Evolutionary conservation across 768 basidiomycete genomes (phyloP), one percentile per base, ranked within the genome.

Genomic region (Trametopsis cervina): DNA sequence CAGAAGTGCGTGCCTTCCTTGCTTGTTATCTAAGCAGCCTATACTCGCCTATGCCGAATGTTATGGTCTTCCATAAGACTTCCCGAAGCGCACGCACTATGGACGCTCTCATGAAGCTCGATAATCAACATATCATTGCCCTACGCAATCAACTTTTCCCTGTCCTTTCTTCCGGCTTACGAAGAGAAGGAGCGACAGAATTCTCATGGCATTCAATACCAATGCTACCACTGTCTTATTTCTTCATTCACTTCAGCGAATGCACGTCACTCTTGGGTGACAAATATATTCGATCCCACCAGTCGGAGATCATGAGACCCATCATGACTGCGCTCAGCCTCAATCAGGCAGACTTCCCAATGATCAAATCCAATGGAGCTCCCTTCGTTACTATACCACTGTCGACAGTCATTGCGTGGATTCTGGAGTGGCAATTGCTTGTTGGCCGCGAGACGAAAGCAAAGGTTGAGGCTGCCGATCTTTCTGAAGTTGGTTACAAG

Each of bases 11-110:
- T 4, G 47, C 47, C 5, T 49, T 27, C 22, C 27, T 40, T 7
- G 40, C 41, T 21, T 42, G 47, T 40, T 41, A 25, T 24, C 15
- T 42, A 27, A 24, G 20, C 40, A 49, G 47, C n/a, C 15, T 23
- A 22, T 49, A 49, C 33, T 18, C 15, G 9, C 25, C 42, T 15
- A 23, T 5, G 36, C 35, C 20, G 13, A 27, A 47, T 25, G 24
- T 35, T 2, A 23, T 42, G 3, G 11, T 7, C 11, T n/a, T 33
- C 24, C 39, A 41, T 4, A 20, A 21, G 2, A n/a, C 47, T 4
- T 27, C 40, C 18, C n/a, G 39, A 40, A 33, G 15, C 15, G 15
- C 9, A 7, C 29, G 29, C 29, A 33, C 15, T 15, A 33, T 33
- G 29, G 29, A 33, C 15, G 29, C 7, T 7, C 29, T 33, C 29